Evolutionary conservation across 345 rosid genomes (phyloP).

Genomic region (Citrus sp.): DNA sequence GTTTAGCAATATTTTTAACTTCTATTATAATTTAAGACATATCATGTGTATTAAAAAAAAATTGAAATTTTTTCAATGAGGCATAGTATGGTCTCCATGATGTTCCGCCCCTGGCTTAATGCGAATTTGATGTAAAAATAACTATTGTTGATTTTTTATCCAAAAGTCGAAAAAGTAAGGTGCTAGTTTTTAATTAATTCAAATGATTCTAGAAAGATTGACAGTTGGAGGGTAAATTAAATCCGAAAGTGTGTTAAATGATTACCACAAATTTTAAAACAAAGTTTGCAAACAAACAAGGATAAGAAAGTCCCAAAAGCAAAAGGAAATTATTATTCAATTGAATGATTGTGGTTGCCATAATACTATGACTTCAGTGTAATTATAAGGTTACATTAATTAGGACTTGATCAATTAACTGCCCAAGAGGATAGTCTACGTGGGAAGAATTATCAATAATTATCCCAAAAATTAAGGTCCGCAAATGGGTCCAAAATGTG

Average conservation of each 20-base stretch:
- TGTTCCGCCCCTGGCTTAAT: too few relatives aligned
- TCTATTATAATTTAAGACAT: too few relatives aligned
- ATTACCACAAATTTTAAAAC: neutral
- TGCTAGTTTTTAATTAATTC: too few relatives aligned
- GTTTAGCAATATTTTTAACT: too few relatives aligned
- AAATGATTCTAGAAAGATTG: neutral
- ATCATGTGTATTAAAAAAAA: too few relatives aligned
- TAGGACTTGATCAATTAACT: neutral
- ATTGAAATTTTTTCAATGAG: too few relatives aligned
- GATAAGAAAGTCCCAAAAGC: neutral
- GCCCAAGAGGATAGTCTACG: neutral
- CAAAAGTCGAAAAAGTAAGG: too few relatives aligned
- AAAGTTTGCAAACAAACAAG: neutral
- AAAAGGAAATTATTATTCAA: neutral
- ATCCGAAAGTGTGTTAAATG: neutral
- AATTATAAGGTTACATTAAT: neutral
- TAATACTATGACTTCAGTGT: neutral
- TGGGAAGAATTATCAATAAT: neutral
- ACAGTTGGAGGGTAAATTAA: too few relatives aligned
- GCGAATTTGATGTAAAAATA: too few relatives aligned
- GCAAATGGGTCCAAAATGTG: constrained; percentile 1
- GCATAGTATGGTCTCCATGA: too few relatives aligned
- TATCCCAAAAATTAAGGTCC: neutral
- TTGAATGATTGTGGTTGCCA: neutral
- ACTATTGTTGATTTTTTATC: too few relatives aligned